Evolutionary conservation across 306 rosid genomes (phyloP).

Genomic region (Sesbania bispinosa): DNA sequence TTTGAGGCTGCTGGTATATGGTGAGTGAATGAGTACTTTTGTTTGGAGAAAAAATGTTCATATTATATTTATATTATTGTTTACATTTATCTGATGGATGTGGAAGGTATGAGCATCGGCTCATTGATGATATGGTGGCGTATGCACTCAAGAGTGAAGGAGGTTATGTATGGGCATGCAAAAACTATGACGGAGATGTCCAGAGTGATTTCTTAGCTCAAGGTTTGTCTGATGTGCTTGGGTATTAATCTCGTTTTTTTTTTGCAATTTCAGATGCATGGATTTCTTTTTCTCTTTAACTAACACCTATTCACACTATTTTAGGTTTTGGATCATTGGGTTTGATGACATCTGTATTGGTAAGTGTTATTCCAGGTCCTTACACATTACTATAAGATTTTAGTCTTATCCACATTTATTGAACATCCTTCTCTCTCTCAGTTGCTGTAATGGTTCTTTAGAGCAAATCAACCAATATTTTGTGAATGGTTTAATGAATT

Average conservation of each 20-base stretch:
- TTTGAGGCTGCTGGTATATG: slow-evolving; percentile 94
- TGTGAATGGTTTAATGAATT: not conserved
- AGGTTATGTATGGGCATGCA: slow-evolving; percentile 99
- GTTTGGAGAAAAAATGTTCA: not conserved
- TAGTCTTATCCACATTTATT: not conserved
- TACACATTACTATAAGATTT: not conserved
- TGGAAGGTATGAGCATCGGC: slow-evolving; percentile 96
- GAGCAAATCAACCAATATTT: not conserved
- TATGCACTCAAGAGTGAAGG: slow-evolving; percentile 97
- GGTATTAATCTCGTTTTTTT: not conserved
- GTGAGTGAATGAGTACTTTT: slow-evolving; percentile 40
- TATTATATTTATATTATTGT: not conserved
- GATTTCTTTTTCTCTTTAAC: slow-evolving; percentile 3
- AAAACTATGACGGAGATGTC: slow-evolving; percentile 98
- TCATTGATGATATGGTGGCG: slow-evolving; percentile 99
- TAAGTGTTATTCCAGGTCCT: slow-evolving; percentile 31
- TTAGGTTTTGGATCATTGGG: slow-evolving; percentile 97
- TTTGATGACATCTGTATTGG: slow-evolving; percentile 99
- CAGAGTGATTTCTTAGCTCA: slow-evolving; percentile 99
- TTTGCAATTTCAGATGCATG: slow-evolving; percentile 9
- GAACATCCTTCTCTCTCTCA: not conserved
- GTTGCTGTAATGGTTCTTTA: not conserved
- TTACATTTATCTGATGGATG: slow-evolving; percentile 27
- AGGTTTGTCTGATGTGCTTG: slow-evolving; percentile 51
- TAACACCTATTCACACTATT: slow-evolving; percentile 27